Percentiles rank a stretch among this genome's conserved stretches.
These are phyloP conservation scores for Dactylella cylindrospora DNA, from an alignment of 2,329 filamentous ascomycete genomes.

Conservation along the genomic window DNA sequence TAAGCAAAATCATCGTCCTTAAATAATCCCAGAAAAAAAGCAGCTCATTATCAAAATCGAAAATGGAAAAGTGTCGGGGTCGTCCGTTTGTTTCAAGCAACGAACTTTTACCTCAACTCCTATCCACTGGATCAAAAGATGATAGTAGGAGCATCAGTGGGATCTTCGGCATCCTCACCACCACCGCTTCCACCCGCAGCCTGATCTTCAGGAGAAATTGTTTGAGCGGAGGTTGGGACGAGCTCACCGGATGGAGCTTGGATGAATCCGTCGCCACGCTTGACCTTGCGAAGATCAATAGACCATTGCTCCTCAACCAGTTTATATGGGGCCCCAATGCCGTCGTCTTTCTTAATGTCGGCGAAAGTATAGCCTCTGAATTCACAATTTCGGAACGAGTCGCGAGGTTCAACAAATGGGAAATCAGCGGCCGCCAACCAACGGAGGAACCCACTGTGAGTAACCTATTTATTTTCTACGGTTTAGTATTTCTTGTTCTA, in stretches of 20 bases:
- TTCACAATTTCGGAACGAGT: constrained; percentile 37
- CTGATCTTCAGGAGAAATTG: background rate
- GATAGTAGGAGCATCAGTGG: constrained; percentile 28
- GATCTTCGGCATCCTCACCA: constrained; percentile 21
- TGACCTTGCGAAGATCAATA: constrained; percentile 9
- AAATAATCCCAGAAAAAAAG: too few species aligned
- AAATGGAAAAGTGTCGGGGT: too few species aligned
- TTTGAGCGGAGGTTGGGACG: background rate
- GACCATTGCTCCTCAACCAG: constrained; percentile 42
- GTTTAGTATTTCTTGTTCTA: too few species aligned
- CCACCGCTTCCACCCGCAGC: too few species aligned
- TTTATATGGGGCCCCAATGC: constrained; percentile 27
- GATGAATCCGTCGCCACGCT: constrained; percentile 6
- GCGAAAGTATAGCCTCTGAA: constrained; percentile 30
- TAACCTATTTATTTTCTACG: too few species aligned
- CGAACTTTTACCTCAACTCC: too few species aligned
- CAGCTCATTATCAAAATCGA: too few species aligned
- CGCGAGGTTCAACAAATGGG: constrained; percentile 28
- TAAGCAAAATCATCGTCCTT: too few species aligned
- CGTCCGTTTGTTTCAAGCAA: too few species aligned
- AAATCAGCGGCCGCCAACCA: constrained; percentile 39
- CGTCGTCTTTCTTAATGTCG: constrained; percentile 13
- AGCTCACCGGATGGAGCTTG: constrained; percentile 8
- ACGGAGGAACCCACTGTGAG: constrained; percentile 34
- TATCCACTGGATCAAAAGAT: constrained; percentile 27